Evolutionary conservation across 192 early-diverging fungal genomes (phyloP).

Genomic region (Cladochytrium replicatum): DNA sequence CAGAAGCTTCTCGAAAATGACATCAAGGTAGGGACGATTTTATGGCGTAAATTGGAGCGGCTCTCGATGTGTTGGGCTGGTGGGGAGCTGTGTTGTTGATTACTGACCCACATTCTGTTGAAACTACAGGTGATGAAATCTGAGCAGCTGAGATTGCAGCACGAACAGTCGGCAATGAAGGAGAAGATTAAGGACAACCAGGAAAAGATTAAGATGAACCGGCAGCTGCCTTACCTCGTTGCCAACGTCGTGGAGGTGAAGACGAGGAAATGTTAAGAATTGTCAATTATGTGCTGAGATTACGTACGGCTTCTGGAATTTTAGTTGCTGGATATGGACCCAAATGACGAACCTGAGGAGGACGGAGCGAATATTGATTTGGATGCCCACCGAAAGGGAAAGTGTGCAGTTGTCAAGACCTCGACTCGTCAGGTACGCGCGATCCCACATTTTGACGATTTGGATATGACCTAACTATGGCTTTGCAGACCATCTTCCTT

Average conservation of each 20-base stretch:
- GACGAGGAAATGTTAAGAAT: constrained; percentile 1
- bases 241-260: constrained; percentile 95
- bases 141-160: constrained; percentile 76
- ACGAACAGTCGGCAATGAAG: constrained; percentile 81
- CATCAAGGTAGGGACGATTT: constrained; percentile 91
- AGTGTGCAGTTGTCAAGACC: constrained; percentile 95
- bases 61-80: too few relatives aligned
- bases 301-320: background rate
- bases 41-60: too few relatives aligned
- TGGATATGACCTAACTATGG: background rate
- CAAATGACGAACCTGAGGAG: constrained; percentile 82
- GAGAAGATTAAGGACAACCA: constrained; percentile 95
- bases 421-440: constrained; percentile 71
- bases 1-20: constrained; percentile 92
- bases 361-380: constrained; percentile 91
- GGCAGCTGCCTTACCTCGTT: constrained; percentile 94
- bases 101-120: background rate
- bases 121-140: constrained; percentile 76
- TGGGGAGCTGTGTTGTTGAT: too few relatives aligned
- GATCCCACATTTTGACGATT: background rate
- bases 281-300: background rate
- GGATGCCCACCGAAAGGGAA: constrained; percentile 87
- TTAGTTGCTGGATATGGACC: constrained; percentile 83
- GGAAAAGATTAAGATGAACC: constrained; percentile 97
- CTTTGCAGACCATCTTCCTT: constrained; percentile 89